These are phyloP conservation scores for Durio zibethinus DNA, from an alignment of 345 rosid genomes.

Conservation along the genomic window DNA sequence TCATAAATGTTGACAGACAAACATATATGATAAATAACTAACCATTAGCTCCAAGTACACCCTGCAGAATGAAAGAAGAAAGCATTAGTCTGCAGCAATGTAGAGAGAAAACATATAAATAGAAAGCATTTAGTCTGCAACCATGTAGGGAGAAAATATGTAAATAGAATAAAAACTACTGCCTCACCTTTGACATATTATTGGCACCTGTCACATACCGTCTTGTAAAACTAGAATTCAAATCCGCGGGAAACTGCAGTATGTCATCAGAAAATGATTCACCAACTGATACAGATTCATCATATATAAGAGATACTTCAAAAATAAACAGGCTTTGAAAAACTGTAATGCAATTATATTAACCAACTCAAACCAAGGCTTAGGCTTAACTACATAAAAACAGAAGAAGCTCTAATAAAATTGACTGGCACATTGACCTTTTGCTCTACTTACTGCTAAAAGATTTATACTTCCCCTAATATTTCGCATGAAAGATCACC, in stretches of 20 bases:
- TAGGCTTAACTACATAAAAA: background rate
- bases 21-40: constrained; percentile 25
- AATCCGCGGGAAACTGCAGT: constrained; percentile 31
- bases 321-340: background rate
- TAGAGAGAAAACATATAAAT: constrained; percentile 8
- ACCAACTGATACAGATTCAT: constrained; percentile 10
- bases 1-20: background rate
- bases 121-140: constrained; percentile 24
- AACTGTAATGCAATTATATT: background rate
- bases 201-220: constrained; percentile 23
- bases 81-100: constrained; percentile 24
- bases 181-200: constrained; percentile 31
- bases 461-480: background rate
- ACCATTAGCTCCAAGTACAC: constrained; percentile 47
- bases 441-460: background rate
- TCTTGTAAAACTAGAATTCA: constrained; percentile 24
- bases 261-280: constrained; percentile 11
- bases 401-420: background rate
- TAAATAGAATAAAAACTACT: constrained; percentile 4
- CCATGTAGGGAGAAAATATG: constrained; percentile 6
- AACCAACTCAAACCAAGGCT: background rate
- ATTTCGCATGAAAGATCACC: background rate
- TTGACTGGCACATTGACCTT: background rate
- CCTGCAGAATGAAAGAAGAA: constrained; percentile 43
- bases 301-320: background rate